Percentiles rank a stretch among this genome's conserved stretches.
These are phyloP conservation scores for Candida albicans DNA, from an alignment of 1,139 yeast genomes.

Conservation along the genomic window DNA sequence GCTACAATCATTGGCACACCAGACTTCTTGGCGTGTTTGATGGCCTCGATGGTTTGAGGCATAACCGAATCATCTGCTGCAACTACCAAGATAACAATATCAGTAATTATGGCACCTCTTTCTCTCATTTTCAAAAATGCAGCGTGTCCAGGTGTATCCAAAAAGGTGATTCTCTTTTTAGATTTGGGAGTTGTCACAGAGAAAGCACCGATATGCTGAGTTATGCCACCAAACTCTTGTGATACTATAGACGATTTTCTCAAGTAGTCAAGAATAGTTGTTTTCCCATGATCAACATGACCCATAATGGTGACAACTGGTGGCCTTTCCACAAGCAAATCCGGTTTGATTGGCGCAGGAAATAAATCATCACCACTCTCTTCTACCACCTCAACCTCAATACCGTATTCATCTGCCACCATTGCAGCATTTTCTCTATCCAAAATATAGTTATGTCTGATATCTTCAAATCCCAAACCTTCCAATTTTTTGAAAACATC, in stretches of 20 bases:
- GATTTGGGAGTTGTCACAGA: slow-evolving; percentile 77
- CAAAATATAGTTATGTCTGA: slow-evolving; percentile 74
- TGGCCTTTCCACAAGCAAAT: slow-evolving; percentile 64
- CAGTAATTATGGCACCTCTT: slow-evolving; percentile 94
- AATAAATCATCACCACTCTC: slow-evolving; percentile 65
- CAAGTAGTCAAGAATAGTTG: slow-evolving; percentile 84
- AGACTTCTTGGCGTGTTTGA: slow-evolving; percentile 83
- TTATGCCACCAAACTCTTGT: slow-evolving; percentile 92
- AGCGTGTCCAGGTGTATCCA: slow-evolving; percentile 98
- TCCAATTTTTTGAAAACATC: slow-evolving; percentile 58
- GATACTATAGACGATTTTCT: slow-evolving; percentile 82
- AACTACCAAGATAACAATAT: slow-evolving; percentile 88
- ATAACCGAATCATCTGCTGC: slow-evolving; percentile 97
- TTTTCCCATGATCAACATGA: slow-evolving; percentile 98
- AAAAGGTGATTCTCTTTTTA: slow-evolving; percentile 75
- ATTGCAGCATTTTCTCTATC: slow-evolving; percentile 84
- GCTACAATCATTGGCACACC: slow-evolving; percentile 91
- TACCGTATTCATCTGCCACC: slow-evolving; percentile 87
- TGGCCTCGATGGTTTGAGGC: slow-evolving; percentile 97
- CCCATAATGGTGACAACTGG: slow-evolving; percentile 99
- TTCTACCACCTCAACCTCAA: slow-evolving; percentile 60
- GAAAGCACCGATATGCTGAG: slow-evolving; percentile 98
- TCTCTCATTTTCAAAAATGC: slow-evolving; percentile 96
- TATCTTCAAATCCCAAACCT: slow-evolving; percentile 73
- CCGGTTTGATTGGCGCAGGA: slow-evolving; percentile 41